Evolutionary conservation across 2,329 filamentous ascomycete genomes (phyloP).

Genomic region (Simplicillium sp.): DNA sequence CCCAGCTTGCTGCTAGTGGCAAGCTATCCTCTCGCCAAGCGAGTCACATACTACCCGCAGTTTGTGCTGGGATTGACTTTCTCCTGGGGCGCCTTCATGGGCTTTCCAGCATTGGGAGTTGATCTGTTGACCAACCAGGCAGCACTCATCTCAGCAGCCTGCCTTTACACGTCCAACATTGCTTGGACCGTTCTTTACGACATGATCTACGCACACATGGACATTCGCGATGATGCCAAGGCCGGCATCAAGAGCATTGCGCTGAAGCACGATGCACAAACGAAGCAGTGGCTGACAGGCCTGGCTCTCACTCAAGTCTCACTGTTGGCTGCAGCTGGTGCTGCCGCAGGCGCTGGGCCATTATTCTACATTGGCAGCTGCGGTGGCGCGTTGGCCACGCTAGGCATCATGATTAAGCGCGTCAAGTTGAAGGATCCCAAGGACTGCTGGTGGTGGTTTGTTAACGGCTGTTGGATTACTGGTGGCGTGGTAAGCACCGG

Average conservation of each 20-base stretch:
- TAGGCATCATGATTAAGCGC: conserved; percentile 57
- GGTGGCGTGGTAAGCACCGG: conserved; percentile 53
- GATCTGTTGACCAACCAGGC: conserved; percentile 57
- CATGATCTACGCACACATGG: conserved; percentile 91
- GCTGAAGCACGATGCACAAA: conserved; percentile 66
- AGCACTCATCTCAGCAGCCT: conserved; percentile 56
- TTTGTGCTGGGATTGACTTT: conserved; percentile 76
- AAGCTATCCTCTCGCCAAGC: conserved; percentile 73
- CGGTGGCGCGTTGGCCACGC: conserved; percentile 50
- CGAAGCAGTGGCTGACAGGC: conserved; percentile 65
- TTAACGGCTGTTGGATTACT: conserved; percentile 60
- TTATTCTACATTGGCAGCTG: conserved; percentile 59
- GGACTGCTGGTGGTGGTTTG: conserved; percentile 71
- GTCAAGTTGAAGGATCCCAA: conserved; percentile 57
- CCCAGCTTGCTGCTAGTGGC: conserved; percentile 67
- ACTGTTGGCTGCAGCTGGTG: conserved; percentile 60
- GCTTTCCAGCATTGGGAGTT: conserved; percentile 73
- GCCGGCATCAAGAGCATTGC: conserved; percentile 86
- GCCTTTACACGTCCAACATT: conserved; percentile 68
- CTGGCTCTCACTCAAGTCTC: conserved; percentile 61
- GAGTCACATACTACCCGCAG: conserved; percentile 82
- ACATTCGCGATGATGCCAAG: conserved; percentile 76
- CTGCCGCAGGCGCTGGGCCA: conserved; percentile 58
- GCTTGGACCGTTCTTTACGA: conserved; percentile 86
- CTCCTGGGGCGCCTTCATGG: conserved; percentile 83